These are phyloP conservation scores for Rhodotorula babjevae DNA, from an alignment of 768 basidiomycete species.

Conservation along the genomic window DNA sequence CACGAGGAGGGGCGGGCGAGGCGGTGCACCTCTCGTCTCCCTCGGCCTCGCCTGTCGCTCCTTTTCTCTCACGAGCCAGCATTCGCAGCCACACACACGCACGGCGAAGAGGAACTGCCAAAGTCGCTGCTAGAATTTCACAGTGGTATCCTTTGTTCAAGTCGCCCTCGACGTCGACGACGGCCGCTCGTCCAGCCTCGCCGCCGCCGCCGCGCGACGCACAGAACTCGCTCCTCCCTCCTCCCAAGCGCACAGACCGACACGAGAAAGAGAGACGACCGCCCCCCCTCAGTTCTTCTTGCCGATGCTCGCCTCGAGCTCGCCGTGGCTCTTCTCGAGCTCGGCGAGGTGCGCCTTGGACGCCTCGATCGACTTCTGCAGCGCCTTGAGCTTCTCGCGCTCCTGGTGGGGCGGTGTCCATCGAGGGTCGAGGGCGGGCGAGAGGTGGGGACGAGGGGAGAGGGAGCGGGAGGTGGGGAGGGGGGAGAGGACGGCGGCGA, in stretches of 20 bases:
- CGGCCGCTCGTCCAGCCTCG: too few relatives aligned
- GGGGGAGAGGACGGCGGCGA: neutral
- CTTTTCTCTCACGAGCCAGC: too few relatives aligned
- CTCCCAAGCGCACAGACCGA: too few relatives aligned
- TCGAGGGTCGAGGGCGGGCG: neutral
- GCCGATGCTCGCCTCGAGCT: constrained; percentile 21
- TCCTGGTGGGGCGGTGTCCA: constrained; percentile 13
- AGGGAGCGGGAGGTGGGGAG: neutral
- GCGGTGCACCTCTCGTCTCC: neutral
- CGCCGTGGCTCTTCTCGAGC: constrained; percentile 31
- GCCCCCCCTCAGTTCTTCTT: neutral
- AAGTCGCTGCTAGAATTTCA: too few relatives aligned
- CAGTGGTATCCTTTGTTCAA: too few relatives aligned
- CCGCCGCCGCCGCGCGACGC: too few relatives aligned
- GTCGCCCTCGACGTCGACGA: too few relatives aligned
- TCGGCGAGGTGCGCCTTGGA: constrained; percentile 36
- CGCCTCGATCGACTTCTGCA: constrained; percentile 38
- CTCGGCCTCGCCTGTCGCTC: too few relatives aligned
- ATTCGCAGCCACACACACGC: too few relatives aligned
- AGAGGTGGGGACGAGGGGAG: neutral
- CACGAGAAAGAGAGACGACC: too few relatives aligned
- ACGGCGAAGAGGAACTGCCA: too few relatives aligned
- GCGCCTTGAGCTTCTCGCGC: constrained; percentile 36
- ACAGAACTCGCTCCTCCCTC: too few relatives aligned
- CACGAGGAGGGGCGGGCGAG: neutral